A percentile compares a stretch with the other conserved stretches of the same genome.
phyloP scores from a whole-genome alignment of 805 yeast genomes.

The Komagataella kurtzmanii region DNA sequence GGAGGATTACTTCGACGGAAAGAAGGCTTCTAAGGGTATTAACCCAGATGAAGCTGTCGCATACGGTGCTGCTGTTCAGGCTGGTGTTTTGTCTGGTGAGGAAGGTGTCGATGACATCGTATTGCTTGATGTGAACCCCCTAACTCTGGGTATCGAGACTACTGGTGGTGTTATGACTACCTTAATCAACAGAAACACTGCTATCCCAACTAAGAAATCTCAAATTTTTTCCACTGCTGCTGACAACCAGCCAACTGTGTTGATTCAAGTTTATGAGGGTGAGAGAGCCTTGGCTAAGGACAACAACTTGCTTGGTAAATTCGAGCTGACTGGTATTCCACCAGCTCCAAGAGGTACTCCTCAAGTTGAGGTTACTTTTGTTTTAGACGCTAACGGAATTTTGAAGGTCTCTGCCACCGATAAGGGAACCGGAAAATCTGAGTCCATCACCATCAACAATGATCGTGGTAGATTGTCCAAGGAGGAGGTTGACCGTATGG shows the following conservation, averaged over 20 bases:
- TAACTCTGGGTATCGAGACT: constrained; percentile 92
- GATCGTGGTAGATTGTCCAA: constrained; percentile 90
- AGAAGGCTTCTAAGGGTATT: constrained; percentile 93
- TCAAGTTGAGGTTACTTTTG: constrained; percentile 83
- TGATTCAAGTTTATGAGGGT: constrained; percentile 92
- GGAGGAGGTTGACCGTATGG: constrained; percentile 96
- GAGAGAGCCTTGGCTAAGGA: constrained; percentile 92
- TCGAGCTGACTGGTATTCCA: constrained; percentile 77
- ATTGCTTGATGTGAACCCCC: constrained; percentile 84
- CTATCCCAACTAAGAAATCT: constrained; percentile 90
- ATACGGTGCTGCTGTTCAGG: constrained; percentile 98
- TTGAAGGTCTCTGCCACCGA: constrained; percentile 80
- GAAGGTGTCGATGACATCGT: constrained; percentile 86
- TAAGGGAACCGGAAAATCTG: constrained; percentile 88
- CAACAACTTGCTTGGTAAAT: constrained; percentile 80
- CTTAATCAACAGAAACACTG: constrained; percentile 86
- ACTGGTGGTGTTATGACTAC: constrained; percentile 98
- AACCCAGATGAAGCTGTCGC: constrained; percentile 99
- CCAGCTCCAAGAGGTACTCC: constrained; percentile 91
- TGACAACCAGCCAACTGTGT: constrained; percentile 91
- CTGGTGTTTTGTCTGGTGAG: constrained; percentile 94
- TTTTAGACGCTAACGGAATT: constrained; percentile 78
- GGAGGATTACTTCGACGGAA: constrained; percentile 83
- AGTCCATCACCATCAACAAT: constrained; percentile 83
- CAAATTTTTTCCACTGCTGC: constrained; percentile 94